Percentiles rank a stretch among this genome's conserved stretches.
Conservation (phyloP, 1,284 basidiomycete genomes). For the Pholiota adiposa region DNA sequence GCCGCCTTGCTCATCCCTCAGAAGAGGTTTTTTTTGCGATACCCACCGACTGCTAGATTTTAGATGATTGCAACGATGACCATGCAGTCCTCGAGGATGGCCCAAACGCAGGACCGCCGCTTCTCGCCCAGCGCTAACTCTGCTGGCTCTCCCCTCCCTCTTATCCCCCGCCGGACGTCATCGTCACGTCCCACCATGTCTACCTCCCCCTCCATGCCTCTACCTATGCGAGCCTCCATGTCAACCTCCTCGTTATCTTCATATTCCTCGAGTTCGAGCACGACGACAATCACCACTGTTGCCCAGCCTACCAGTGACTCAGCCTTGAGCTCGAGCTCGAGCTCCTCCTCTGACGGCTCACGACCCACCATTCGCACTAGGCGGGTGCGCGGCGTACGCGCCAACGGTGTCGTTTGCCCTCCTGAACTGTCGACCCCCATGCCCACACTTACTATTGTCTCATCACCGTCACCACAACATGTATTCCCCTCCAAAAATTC, state of each 20-base stretch:
- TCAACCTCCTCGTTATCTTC: conserved; percentile 22
- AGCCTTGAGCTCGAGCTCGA: conserved; percentile 37
- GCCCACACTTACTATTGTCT: conserved; percentile 25
- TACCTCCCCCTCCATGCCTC: conserved; percentile 26
- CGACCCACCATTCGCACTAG: conserved; percentile 41
- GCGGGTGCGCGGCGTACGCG: conserved; percentile 32
- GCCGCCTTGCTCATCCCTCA: conserved; percentile 14
- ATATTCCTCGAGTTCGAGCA: conserved; percentile 11
- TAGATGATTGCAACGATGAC: conserved; percentile 45
- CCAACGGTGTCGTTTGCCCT: conserved; percentile 32
- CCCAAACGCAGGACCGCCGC: conserved; percentile 38
- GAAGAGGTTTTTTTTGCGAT: conserved; percentile 8
- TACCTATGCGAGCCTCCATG: conserved; percentile 17
- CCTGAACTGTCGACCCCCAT: conserved; percentile 48
- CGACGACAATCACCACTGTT: conserved; percentile 16
- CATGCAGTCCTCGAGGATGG: conserved; percentile 40
- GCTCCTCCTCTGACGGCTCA: conserved; percentile 25
- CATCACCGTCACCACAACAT: conserved; percentile 19
- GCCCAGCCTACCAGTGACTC: conserved; percentile 34
- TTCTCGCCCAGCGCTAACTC: conserved; percentile 51
- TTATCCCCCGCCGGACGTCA: conserved; percentile 50
- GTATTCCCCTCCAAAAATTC: conserved; percentile 11
- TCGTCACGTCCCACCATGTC: conserved; percentile 27
- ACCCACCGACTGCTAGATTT: not conserved
- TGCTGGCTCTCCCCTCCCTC: conserved; percentile 58